Conservation (phyloP, 1,284 basidiomycete species). For the Rhodotorula sp. region DNA sequence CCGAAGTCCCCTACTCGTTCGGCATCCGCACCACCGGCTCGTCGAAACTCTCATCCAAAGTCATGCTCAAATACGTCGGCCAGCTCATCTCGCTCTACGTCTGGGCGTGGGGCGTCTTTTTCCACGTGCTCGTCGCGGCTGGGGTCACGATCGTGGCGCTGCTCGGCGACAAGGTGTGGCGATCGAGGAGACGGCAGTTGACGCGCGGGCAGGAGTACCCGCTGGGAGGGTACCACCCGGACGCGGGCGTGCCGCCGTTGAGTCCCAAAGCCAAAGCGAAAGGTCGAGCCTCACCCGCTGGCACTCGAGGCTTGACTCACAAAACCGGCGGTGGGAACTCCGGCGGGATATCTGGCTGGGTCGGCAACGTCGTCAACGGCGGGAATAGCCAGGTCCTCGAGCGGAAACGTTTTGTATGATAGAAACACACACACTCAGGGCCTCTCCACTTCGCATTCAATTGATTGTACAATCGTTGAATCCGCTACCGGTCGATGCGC, state of each 20-base stretch:
- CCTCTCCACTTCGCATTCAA: neutral
- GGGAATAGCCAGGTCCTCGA: neutral
- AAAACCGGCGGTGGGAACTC: neutral
- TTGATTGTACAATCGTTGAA: neutral
- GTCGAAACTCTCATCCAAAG: conserved; percentile 42
- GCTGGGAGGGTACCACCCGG: conserved; percentile 25
- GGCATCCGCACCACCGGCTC: conserved; percentile 38
- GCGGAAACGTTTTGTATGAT: neutral
- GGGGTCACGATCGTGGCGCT: conserved; percentile 7
- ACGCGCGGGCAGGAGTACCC: conserved; percentile 28
- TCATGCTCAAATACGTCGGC: conserved; percentile 45
- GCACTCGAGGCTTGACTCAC: neutral
- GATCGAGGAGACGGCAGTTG: neutral
- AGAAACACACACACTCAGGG: neutral
- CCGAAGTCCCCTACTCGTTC: conserved; percentile 44
- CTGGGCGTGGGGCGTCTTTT: conserved; percentile 39
- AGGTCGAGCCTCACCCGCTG: neutral
- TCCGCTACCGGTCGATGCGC: neutral
- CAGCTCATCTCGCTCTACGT: conserved; percentile 43
- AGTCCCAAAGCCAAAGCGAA: conserved; percentile 14
- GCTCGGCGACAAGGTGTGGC: conserved; percentile 6
- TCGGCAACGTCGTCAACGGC: neutral
- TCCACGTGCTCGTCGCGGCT: conserved; percentile 36
- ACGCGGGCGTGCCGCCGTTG: conserved; percentile 18
- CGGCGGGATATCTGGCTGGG: neutral